phyloP scores from a whole-genome alignment of 192 early-diverging fungal genomes.

The Dissophora globulifera region DNA sequence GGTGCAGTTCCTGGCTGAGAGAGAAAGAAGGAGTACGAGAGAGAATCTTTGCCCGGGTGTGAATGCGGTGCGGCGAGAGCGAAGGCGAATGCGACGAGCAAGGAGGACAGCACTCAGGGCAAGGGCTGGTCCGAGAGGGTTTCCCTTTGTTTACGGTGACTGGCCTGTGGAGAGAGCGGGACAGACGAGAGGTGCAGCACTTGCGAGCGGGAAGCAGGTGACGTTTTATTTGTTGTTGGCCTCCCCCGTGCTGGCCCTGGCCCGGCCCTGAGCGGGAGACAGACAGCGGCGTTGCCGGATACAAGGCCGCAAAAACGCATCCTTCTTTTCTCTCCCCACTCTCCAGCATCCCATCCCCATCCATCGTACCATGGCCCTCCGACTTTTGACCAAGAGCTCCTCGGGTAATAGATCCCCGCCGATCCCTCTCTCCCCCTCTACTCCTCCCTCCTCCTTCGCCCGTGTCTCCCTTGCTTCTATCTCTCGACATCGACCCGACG shows the following conservation, averaged over 20 bases:
- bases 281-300: too few species aligned
- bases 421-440: background rate
- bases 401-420: constrained; percentile 34
- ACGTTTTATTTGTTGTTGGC: constrained; percentile 4
- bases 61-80: background rate
- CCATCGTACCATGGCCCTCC: constrained; percentile 45
- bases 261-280: constrained; percentile 3
- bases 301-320: constrained; percentile 1
- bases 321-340: constrained; percentile 19
- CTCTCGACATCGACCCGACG: too few species aligned
- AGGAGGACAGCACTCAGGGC: too few species aligned
- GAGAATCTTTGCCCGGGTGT: background rate
- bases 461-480: too few species aligned
- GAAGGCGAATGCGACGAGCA: background rate
- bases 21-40: background rate
- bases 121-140: constrained; percentile 7
- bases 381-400: constrained; percentile 57
- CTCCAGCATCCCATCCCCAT: constrained; percentile 24
- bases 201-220: background rate
- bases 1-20: background rate
- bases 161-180: background rate
- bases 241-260: background rate
- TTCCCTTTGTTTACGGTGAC: constrained; percentile 5
- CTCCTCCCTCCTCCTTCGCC: background rate
- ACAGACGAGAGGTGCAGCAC: too few species aligned